Base-by-base conservation (phyloP, 1,139 yeast species). In the Lodderomyces orthopsilosis region DNA sequence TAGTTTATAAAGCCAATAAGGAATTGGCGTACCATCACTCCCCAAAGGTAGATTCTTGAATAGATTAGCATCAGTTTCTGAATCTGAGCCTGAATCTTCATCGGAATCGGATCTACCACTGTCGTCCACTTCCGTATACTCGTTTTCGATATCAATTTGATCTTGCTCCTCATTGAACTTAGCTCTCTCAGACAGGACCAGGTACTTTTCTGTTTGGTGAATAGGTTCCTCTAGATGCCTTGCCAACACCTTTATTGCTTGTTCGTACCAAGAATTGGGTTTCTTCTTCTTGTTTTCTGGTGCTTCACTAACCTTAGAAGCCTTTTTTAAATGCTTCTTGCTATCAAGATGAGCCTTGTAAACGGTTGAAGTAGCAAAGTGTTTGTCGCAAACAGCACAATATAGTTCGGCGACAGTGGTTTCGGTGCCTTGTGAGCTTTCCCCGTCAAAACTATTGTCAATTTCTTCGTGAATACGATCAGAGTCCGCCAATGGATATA, bases 11-110 rank as follows among this genome's bases (percentile, higher is more conserved):
- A 93, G 68, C 99, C 99, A 93, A 46, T 74, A 81, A 1, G 98
- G 98, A 33, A 93, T 89, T 0, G 98, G 97, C 35, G 77, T 77
- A 0, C 98, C 98, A 62, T 91, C 96, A 28, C 88, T 77, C 0
- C 96, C 98, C 1, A 88, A 50, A 0, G 96, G 96, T 43, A 88
- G 62, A 48, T 84, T 80, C 45, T 80, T 69, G 50, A 52, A 55
- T 6, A 48, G 48, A 15, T 54, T 55, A 40, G 45, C 51, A 5
- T 50, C 53, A 6, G 47, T 54, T 3, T 55, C 56, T 1, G 52
- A 52, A 2, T 48, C 56, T 1, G 45, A 54, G n/a, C 58, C 66
- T 9, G 62, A 64, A 17, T 67, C 68, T n/a, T 68, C 63, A 4
- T 66, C 51, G 2, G 78, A 59, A 30, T 30, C 34, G 4, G 34